A percentile compares a stretch with the other conserved stretches of the same genome.
These are phyloP conservation scores for Umbelopsis vinacea DNA, from an alignment of 192 early-diverging fungal genomes.

Conservation along the genomic window DNA sequence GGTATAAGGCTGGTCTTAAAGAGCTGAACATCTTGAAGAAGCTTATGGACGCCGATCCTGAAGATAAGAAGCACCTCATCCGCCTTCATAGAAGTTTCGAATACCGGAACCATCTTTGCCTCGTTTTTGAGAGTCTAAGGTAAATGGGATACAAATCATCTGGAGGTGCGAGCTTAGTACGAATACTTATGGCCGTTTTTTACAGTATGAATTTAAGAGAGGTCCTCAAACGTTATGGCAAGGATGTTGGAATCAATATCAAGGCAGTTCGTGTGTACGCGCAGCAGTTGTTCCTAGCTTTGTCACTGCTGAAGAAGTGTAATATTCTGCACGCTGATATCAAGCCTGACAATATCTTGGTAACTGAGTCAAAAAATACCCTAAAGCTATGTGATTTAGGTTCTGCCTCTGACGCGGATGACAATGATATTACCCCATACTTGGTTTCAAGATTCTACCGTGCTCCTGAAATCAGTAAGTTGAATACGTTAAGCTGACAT, in stretches of 20 bases:
- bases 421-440: conserved; percentile 96
- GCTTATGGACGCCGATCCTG: conserved; percentile 81
- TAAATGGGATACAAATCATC: conserved; percentile 29
- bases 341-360: conserved; percentile 98
- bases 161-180: not conserved
- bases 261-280: conserved; percentile 92
- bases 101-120: conserved; percentile 87
- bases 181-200: not conserved
- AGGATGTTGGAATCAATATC: conserved; percentile 91
- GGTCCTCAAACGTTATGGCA: conserved; percentile 93
- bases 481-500: not conserved
- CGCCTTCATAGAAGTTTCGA: conserved; percentile 85
- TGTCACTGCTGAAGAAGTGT: conserved; percentile 82
- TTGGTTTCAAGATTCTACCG: conserved; percentile 95
- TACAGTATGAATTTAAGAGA: conserved; percentile 87
- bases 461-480: conserved; percentile 93
- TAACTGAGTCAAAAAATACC: conserved; percentile 75
- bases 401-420: conserved; percentile 83
- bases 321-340: conserved; percentile 94
- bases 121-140: conserved; percentile 94
- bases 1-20: conserved; percentile 85
- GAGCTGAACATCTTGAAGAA: conserved; percentile 91
- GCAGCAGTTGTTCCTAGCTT: conserved; percentile 84
- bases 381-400: conserved; percentile 96
- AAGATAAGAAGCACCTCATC: conserved; percentile 88